phyloP scores from a whole-genome alignment of 768 basidiomycete species.

The Melanogaster broomeanus region DNA sequence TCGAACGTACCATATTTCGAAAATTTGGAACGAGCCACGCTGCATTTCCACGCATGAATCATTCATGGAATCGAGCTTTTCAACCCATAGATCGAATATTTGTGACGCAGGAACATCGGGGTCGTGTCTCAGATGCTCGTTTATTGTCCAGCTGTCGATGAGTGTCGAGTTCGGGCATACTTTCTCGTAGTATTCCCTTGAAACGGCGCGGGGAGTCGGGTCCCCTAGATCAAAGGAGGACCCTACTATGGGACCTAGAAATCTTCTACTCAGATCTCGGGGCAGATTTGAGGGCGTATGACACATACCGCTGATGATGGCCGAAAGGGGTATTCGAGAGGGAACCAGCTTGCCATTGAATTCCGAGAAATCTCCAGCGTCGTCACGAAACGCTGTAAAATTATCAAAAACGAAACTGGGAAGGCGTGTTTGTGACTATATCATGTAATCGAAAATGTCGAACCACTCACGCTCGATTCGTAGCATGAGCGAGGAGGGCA shows the following conservation, averaged over 20 bases:
- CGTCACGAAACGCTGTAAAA: slow-evolving; percentile 52
- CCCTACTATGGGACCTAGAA: slow-evolving; percentile 45
- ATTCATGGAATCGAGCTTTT: slow-evolving; percentile 42
- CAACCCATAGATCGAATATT: slow-evolving; percentile 48
- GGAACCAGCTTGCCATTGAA: slow-evolving; percentile 55
- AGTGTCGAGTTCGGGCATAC: slow-evolving; percentile 47
- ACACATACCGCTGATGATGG: slow-evolving; percentile 49
- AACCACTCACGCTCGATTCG: slow-evolving; percentile 48
- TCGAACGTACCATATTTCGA: slow-evolving; percentile 53
- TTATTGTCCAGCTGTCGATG: slow-evolving; percentile 29
- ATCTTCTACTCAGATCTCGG: background rate
- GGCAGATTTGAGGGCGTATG: background rate
- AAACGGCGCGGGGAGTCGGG: slow-evolving; percentile 45
- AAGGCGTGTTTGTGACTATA: background rate
- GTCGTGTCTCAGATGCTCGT: slow-evolving; percentile 18
- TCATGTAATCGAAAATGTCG: background rate
- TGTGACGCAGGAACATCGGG: slow-evolving; percentile 31
- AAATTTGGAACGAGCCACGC: slow-evolving; percentile 40
- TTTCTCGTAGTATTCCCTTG: slow-evolving; percentile 43
- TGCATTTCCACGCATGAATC: slow-evolving; percentile 53
- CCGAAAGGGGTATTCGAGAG: slow-evolving; percentile 47
- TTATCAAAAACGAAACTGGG: slow-evolving; percentile 58
- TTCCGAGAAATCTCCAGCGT: slow-evolving; percentile 42
- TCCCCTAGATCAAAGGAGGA: slow-evolving; percentile 38
- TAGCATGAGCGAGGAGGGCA: slow-evolving; percentile 47